phyloP scores from a whole-genome alignment of 2,329 filamentous ascomycete species.

The Chaetoscypha palmicola region DNA sequence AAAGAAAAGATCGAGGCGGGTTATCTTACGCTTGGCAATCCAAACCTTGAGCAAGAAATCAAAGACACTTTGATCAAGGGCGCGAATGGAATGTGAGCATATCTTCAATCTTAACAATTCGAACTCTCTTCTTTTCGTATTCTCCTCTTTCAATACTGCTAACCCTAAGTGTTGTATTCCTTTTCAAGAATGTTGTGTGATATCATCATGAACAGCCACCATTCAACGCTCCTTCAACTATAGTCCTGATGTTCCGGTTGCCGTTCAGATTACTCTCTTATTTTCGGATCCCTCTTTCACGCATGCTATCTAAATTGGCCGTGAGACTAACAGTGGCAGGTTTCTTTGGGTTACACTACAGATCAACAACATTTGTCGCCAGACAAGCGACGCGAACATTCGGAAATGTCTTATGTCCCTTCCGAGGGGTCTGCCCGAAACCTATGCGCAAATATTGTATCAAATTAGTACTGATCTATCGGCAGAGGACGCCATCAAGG shows the following conservation, averaged over 20 bases:
- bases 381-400: constrained; percentile 31
- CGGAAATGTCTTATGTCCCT: constrained; percentile 26
- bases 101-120: not conserved
- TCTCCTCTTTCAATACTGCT: no score
- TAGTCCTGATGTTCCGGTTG: no score
- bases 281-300: no score
- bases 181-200: no score
- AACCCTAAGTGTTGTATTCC: no score
- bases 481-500: constrained; percentile 16
- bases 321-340: constrained; percentile 23
- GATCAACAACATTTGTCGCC: constrained; percentile 32
- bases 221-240: no score
- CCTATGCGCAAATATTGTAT: constrained; percentile 17
- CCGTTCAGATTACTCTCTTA: no score
- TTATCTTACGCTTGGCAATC: constrained; percentile 11
- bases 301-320: no score
- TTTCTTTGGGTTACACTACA: constrained; percentile 36
- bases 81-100: constrained; percentile 33
- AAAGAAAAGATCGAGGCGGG: not conserved
- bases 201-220: no score
- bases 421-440: constrained; percentile 30
- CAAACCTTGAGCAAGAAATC: constrained; percentile 20
- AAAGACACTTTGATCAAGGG: constrained; percentile 24
- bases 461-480: not conserved
- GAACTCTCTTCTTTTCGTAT: no score